Conservation (phyloP, 371 early-diverging fungal species). For the Mucor racemosus region DNA sequence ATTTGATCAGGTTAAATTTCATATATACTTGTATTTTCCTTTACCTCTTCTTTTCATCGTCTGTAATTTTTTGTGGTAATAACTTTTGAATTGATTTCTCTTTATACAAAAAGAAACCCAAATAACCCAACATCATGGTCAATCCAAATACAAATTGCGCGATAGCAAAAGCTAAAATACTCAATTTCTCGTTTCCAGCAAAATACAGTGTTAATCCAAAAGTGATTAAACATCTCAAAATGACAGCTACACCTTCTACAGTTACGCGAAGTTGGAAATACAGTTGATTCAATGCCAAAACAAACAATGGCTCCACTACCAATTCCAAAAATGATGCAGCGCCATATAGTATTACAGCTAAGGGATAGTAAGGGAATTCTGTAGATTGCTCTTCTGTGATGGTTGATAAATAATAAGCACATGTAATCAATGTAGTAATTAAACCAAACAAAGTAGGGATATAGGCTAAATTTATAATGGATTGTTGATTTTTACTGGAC, state of each 20-base stretch:
- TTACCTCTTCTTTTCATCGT: conserved; percentile 24
- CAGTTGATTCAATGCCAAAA: conserved; percentile 71
- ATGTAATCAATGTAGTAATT: conserved; percentile 52
- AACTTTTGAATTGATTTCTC: conserved; percentile 36
- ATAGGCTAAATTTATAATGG: conserved; percentile 77
- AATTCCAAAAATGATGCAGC: conserved; percentile 78
- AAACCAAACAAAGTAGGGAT: conserved; percentile 72
- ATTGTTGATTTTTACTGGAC: conserved; percentile 53
- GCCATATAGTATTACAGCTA: conserved; percentile 68
- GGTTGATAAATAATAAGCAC: conserved; percentile 55
- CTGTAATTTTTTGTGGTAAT: conserved; percentile 45
- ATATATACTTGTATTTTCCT: conserved; percentile 28
- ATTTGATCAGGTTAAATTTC: no score
- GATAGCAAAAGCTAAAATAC: conserved; percentile 75
- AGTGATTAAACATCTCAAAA: conserved; percentile 73
- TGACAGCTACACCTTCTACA: conserved; percentile 82
- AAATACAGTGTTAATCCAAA: conserved; percentile 62
- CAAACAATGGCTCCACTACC: conserved; percentile 83
- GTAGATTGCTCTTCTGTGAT: conserved; percentile 35
- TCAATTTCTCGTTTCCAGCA: conserved; percentile 37
- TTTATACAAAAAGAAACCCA: conserved; percentile 52
- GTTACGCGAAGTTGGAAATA: conserved; percentile 79
- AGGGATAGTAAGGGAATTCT: conserved; percentile 50
- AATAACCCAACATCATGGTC: conserved; percentile 62
- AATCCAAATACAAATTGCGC: conserved; percentile 75